A percentile compares a stretch with the other conserved stretches of the same genome.
Evolutionary conservation across 352 stramenopile genomes (phyloP).

Genomic region (Phytophthora ramorum): DNA sequence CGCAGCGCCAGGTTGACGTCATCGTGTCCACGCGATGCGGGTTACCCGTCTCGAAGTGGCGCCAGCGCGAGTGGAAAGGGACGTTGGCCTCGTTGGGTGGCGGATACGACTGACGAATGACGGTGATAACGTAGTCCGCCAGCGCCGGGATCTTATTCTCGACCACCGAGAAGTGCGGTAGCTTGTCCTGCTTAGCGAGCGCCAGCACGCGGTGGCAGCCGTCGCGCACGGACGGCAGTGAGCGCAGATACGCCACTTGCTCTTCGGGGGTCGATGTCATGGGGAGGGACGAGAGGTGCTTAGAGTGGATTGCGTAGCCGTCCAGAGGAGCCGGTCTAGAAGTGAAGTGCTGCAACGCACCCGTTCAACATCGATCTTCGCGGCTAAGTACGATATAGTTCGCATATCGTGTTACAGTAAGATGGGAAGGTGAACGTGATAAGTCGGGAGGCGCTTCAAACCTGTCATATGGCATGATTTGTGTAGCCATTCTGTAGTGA

Average conservation of each 20-base stretch:
- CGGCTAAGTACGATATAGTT: conserved; percentile 10
- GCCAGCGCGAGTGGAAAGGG: conserved; percentile 82
- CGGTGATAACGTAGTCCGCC: conserved; percentile 74
- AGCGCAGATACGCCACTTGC: conserved; percentile 71
- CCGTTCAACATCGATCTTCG: conserved; percentile 24
- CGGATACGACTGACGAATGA: conserved; percentile 67
- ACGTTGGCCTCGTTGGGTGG: conserved; percentile 56
- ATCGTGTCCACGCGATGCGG: conserved; percentile 61
- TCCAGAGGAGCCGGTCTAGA: not conserved
- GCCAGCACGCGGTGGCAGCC: conserved; percentile 71
- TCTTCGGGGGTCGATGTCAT: conserved; percentile 17
- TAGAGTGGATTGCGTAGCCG: not conserved
- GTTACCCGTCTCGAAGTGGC: conserved; percentile 86
- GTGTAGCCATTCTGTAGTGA: conserved; percentile 8
- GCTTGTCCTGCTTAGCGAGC: conserved; percentile 52
- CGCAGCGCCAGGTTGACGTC: conserved; percentile 56
- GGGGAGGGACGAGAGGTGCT: not conserved
- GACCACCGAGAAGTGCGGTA: conserved; percentile 71
- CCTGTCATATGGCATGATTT: conserved; percentile 4
- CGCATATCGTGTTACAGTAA: conserved; percentile 20
- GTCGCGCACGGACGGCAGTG: conserved; percentile 73
- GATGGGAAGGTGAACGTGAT: not conserved
- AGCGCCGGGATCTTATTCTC: conserved; percentile 60
- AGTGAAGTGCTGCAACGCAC: conserved; percentile 6
- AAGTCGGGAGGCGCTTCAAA: conserved; percentile 7